phyloP scores from a whole-genome alignment of 2,329 filamentous ascomycete genomes.

The Aureobasidium namibiae region DNA sequence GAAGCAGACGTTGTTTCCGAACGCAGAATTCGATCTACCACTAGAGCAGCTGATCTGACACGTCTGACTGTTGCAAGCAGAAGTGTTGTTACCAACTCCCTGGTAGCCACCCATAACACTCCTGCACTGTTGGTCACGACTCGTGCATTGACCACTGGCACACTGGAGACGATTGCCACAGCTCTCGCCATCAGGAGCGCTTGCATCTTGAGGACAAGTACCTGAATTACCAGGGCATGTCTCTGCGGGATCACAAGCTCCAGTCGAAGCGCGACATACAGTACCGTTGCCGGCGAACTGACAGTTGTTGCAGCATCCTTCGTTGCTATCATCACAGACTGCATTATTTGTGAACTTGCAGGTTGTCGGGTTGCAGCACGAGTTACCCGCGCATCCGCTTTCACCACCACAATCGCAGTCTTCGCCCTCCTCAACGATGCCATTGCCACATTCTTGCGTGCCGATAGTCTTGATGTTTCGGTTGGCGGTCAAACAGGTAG shows the following conservation, averaged over 20 bases:
- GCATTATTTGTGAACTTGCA: conserved; percentile 73
- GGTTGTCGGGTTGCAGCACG: conserved; percentile 76
- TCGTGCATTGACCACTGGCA: conserved; percentile 90
- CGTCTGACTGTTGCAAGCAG: conserved; percentile 63
- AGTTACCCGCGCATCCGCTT: conserved; percentile 61
- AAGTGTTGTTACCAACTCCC: conserved; percentile 61
- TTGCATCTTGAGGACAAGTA: conserved; percentile 65
- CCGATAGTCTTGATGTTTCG: conserved; percentile 71
- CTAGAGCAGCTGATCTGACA: conserved; percentile 73
- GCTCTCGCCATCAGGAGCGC: conserved; percentile 57
- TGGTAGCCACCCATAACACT: conserved; percentile 70
- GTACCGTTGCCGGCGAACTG: conserved; percentile 58
- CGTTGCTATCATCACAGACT: conserved; percentile 76
- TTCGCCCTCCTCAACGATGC: conserved; percentile 89
- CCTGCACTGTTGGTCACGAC: conserved; percentile 80
- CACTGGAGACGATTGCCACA: conserved; percentile 71
- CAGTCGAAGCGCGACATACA: conserved; percentile 72
- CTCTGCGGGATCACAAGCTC: conserved; percentile 78
- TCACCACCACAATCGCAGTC: conserved; percentile 91
- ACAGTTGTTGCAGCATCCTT: conserved; percentile 72
- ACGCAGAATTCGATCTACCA: conserved; percentile 40
- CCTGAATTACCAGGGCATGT: conserved; percentile 66
- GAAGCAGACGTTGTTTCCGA: conserved; percentile 59
- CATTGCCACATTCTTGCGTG: conserved; percentile 85
- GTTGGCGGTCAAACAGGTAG: conserved; percentile 75